phyloP scores from a whole-genome alignment of 257 asterid genomes.

The Henckelia pumila region DNA sequence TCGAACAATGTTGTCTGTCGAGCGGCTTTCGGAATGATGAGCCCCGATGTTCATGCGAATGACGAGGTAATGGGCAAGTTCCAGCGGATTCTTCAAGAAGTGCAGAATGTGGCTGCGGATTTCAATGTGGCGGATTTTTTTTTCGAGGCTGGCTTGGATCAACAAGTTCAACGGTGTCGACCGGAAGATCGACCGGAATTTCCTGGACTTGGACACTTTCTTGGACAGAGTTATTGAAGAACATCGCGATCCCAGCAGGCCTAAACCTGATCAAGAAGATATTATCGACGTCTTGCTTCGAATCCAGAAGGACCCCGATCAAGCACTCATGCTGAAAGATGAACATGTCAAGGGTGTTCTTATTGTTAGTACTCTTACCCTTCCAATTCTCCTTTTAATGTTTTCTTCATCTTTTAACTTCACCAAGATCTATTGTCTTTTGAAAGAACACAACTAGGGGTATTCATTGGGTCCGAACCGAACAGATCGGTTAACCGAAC shows the following conservation, averaged over 20 bases:
- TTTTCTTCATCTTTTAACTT: too few relatives aligned
- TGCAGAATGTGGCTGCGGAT: conserved; percentile 26
- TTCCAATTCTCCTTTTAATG: too few relatives aligned
- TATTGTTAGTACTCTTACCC: not conserved
- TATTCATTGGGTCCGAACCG: too few relatives aligned
- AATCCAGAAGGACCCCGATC: conserved; percentile 33
- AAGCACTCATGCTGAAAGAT: not conserved
- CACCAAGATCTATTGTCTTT: too few relatives aligned
- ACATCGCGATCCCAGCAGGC: conserved; percentile 24
- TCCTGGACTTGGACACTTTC: conserved; percentile 28
- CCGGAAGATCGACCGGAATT: conserved; percentile 20
- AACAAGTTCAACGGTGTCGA: conserved; percentile 41
- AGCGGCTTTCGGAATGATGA: conserved; percentile 36
- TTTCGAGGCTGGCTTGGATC: conserved; percentile 41
- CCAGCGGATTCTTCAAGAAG: conserved; percentile 26
- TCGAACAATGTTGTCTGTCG: conserved; percentile 38
- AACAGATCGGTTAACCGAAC: too few relatives aligned
- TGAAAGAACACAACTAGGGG: too few relatives aligned
- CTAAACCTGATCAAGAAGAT: conserved; percentile 30
- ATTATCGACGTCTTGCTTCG: conserved; percentile 41
- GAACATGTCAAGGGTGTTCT: conserved; percentile 32
- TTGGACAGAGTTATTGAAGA: conserved; percentile 32
- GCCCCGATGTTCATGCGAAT: conserved; percentile 1
- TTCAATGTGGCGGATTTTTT: conserved; percentile 35
- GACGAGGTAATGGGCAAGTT: not conserved